Percentiles rank a stretch among this genome's conserved stretches.
These are phyloP conservation scores for Wickerhamomyces ciferrii DNA, from an alignment of 805 yeast species.

Conservation along the genomic window DNA sequence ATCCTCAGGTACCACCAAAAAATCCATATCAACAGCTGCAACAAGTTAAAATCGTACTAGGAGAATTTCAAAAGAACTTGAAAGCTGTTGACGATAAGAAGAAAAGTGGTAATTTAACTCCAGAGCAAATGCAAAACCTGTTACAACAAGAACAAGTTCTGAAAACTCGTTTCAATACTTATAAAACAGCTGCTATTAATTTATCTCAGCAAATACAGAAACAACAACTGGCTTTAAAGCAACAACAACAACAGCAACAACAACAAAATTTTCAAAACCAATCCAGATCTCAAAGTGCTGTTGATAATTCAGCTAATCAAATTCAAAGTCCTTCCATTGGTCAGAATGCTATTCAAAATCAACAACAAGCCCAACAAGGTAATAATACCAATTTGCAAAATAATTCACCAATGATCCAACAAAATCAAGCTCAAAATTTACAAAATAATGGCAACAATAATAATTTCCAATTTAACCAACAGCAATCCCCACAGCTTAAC, in stretches of 20 bases:
- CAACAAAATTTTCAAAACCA: constrained; percentile 24
- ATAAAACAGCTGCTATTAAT: constrained; percentile 40
- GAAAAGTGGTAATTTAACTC: constrained; percentile 35
- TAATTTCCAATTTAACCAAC: constrained; percentile 1
- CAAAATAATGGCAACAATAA: neutral
- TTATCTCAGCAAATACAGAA: constrained; percentile 8
- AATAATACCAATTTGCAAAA: neutral
- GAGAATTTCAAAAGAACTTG: constrained; percentile 44
- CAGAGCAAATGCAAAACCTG: constrained; percentile 39
- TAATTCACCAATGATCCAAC: neutral
- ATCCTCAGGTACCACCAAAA: constrained; percentile 3
- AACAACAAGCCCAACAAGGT: constrained; percentile 4
- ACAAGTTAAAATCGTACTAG: constrained; percentile 40
- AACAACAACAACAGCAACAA: constrained; percentile 19
- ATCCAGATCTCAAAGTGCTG: constrained; percentile 2
- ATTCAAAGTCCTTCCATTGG: constrained; percentile 16
- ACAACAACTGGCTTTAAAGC: constrained; percentile 2
- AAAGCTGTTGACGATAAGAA: constrained; percentile 45
- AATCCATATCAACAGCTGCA: constrained; percentile 29
- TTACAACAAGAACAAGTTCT: constrained; percentile 44
- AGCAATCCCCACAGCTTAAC: neutral
- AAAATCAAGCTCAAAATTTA: neutral
- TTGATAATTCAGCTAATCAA: constrained; percentile 11
- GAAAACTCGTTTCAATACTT: constrained; percentile 41
- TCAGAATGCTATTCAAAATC: neutral